Evolutionary conservation across 2,329 filamentous ascomycete species (phyloP).

Genomic region (Grosmannia serpens): DNA sequence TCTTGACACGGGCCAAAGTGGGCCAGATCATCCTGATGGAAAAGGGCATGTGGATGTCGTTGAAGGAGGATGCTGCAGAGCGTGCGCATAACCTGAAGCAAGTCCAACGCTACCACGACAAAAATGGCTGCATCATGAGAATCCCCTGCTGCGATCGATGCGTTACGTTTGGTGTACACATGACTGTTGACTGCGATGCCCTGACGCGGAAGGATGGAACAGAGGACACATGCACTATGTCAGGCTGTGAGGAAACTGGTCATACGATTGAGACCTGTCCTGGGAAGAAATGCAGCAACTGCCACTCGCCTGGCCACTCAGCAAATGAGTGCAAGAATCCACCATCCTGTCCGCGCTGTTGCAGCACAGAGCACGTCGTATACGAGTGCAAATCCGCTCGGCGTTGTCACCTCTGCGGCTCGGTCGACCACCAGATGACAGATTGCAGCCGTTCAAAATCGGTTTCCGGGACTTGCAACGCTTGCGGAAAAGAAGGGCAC

Average conservation of each 20-base stretch:
- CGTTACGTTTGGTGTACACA: neutral
- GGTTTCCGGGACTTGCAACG: too few species aligned
- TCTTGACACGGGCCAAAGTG: too few species aligned
- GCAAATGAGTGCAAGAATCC: neutral
- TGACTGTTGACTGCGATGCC: neutral
- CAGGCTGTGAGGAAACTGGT: neutral
- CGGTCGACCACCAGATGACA: too few species aligned
- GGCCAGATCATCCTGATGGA: too few species aligned
- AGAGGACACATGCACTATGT: neutral
- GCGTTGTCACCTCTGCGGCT: too few species aligned
- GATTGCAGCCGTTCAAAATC: too few species aligned
- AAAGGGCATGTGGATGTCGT: too few species aligned
- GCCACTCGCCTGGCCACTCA: neutral
- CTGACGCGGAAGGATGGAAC: neutral
- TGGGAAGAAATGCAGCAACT: neutral
- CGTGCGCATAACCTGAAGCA: neutral
- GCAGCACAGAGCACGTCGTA: too few species aligned
- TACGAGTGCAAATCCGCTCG: too few species aligned
- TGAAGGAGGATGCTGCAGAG: too few species aligned
- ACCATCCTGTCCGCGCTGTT: too few species aligned
- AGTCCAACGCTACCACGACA: neutral
- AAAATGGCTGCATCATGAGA: neutral
- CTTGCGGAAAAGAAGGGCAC: too few species aligned
- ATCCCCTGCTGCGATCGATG: neutral
- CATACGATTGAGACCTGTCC: neutral